phyloP scores from a whole-genome alignment of 257 asterid genomes.

The Craterostigma plantagineum region DNA sequence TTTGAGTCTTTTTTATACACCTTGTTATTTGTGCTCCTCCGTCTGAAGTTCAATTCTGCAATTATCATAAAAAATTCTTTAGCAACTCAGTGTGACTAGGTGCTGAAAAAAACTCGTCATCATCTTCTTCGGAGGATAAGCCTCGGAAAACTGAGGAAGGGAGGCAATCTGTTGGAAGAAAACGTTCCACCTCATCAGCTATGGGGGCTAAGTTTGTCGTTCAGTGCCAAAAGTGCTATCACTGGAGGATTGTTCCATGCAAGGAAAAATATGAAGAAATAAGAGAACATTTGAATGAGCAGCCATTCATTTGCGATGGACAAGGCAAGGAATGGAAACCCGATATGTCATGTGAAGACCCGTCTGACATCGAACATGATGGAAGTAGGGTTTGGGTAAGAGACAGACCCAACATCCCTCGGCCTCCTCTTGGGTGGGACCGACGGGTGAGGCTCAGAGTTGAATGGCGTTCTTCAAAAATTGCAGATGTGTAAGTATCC shows the following conservation, averaged over 20 bases:
- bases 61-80: too few relatives aligned
- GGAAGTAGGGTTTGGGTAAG: slow-evolving; percentile 54
- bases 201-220: too few relatives aligned
- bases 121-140: too few relatives aligned
- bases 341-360: slow-evolving; percentile 25
- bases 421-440: slow-evolving; percentile 49
- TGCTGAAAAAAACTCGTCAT: too few relatives aligned
- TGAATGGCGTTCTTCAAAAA: slow-evolving; percentile 38
- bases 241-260: slow-evolving; percentile 13
- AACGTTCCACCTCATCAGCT: too few relatives aligned
- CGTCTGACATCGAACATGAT: slow-evolving; percentile 34
- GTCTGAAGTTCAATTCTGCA: too few relatives aligned
- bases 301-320: slow-evolving; percentile 31
- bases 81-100: too few relatives aligned
- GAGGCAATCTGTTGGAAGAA: too few relatives aligned
- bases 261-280: slow-evolving; percentile 37
- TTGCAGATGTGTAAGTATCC: slow-evolving; percentile 41
- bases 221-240: too few relatives aligned
- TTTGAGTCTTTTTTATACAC: too few relatives aligned
- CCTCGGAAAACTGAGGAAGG: too few relatives aligned
- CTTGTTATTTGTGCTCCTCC: too few relatives aligned
- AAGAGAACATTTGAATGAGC: slow-evolving; percentile 26
- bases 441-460: slow-evolving; percentile 32
- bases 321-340: slow-evolving; percentile 35
- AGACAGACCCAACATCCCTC: slow-evolving; percentile 37